phyloP scores from a whole-genome alignment of 129 eudicot species.

The Tagetes patula region DNA sequence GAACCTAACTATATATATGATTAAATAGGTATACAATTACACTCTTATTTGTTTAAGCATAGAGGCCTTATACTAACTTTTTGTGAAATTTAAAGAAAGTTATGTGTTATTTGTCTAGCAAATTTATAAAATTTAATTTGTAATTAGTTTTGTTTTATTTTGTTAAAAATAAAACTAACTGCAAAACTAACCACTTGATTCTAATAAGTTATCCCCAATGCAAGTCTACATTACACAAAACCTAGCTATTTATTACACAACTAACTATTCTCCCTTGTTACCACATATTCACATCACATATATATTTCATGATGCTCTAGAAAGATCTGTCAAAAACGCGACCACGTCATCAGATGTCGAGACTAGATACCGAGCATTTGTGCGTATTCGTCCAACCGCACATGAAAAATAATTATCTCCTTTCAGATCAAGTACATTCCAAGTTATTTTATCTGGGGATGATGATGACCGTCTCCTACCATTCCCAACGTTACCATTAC shows the following conservation, averaged over 20 bases:
- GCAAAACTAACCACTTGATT: neutral
- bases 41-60: no score
- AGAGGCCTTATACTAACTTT: no score
- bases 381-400: constrained; percentile 66
- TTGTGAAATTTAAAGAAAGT: no score
- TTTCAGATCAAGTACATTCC: constrained; percentile 85
- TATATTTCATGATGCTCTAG: constrained; percentile 40
- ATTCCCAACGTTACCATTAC: constrained; percentile 19
- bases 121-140: no score
- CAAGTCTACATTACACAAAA: constrained; percentile 10
- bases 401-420: constrained; percentile 88
- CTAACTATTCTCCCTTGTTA: neutral
- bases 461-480: constrained; percentile 33
- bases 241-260: constrained; percentile 22
- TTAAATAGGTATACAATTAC: no score
- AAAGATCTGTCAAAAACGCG: constrained; percentile 60
- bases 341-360: constrained; percentile 71
- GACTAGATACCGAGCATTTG: constrained; percentile 75
- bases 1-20: no score
- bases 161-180: neutral
- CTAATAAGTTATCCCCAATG: neutral
- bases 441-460: constrained; percentile 56
- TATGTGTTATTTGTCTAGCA: no score
- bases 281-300: constrained; percentile 2
- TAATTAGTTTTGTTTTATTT: no score